Evolutionary conservation across 1,284 basidiomycete species (phyloP), one percentile per base, ranked within the genome.

Genomic region (Cryptococcus sp.): DNA sequence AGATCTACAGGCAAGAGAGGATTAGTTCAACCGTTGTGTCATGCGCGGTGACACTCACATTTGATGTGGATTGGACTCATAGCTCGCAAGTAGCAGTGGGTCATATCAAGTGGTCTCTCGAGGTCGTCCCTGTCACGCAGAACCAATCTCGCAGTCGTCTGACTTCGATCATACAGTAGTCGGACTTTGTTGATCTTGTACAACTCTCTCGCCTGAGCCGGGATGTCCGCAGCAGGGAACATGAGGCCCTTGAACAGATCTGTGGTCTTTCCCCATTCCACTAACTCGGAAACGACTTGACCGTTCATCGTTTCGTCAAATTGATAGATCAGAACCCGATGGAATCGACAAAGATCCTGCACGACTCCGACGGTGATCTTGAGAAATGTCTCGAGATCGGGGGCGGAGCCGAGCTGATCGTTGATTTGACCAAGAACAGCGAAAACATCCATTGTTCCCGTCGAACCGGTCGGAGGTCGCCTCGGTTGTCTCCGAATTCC

Each of bases 31-130:
- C 1, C 1, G 35, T 30, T 27, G 46, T 11, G 27, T 23, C 27
- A 45, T 23, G 41, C 6, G 35, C 22, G 5, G 17, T 7, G 23
- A 11, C 7, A 71, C 84, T 52, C 67, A 88, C 88, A 93, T 79
- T 91, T 88, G 67, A 91, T 79, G 72, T 93, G 91, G 55, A 93
- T 91, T 2, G 91, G 91, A 68, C 88, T 90, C 90, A 93, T 93
- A 1, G 91, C 90, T 17, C 91, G 85, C 15, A 93, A 80, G 71
- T 88, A 90, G 61, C 87, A 89, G 74, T 93, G 88, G 0, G 91
- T 92, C 90, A 93, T 92, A 72, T 93, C 86, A 82, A 93, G 79
- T 1, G 91, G 90, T 3, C 79, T 78, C 42, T 87, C 83, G 7
- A 93, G 81, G 74, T 93, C 91, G 25, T 83, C 82, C 66, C 82